phyloP scores from a whole-genome alignment of 2,329 filamentous ascomycete species.

The Penicillium expansum region DNA sequence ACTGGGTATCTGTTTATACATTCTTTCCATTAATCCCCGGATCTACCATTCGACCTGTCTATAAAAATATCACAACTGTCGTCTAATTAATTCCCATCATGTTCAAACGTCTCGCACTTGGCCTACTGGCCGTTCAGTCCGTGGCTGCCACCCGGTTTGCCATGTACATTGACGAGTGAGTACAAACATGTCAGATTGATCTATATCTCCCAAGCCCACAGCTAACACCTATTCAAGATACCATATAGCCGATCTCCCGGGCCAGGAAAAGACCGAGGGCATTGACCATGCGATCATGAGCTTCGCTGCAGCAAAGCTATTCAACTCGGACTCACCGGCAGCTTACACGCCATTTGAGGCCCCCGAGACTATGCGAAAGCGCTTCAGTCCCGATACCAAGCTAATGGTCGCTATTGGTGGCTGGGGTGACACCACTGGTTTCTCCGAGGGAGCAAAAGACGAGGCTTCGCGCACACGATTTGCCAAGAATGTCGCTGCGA shows the following conservation, averaged over 20 bases:
- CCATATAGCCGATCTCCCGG: constrained; percentile 40
- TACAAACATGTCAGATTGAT: background rate
- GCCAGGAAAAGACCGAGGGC: constrained; percentile 36
- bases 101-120: constrained; percentile 28
- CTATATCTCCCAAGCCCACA: background rate
- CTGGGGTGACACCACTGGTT: constrained; percentile 68
- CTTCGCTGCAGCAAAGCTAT: constrained; percentile 53
- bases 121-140: constrained; percentile 32
- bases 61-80: background rate
- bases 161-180: constrained; percentile 52
- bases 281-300: constrained; percentile 57
- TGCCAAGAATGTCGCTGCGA: constrained; percentile 61
- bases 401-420: constrained; percentile 71
- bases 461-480: constrained; percentile 56
- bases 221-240: constrained; percentile 34
- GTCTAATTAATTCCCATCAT: constrained; percentile 14
- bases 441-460: constrained; percentile 55
- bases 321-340: constrained; percentile 46
- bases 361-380: constrained; percentile 50
- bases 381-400: constrained; percentile 57
- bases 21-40: background rate
- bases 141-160: constrained; percentile 33
- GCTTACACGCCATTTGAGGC: constrained; percentile 55
- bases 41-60: background rate
- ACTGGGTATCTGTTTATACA: background rate